These are phyloP conservation scores for Rhododendron henanense DNA, from an alignment of 148 eudicot genomes.

Conservation along the genomic window DNA sequence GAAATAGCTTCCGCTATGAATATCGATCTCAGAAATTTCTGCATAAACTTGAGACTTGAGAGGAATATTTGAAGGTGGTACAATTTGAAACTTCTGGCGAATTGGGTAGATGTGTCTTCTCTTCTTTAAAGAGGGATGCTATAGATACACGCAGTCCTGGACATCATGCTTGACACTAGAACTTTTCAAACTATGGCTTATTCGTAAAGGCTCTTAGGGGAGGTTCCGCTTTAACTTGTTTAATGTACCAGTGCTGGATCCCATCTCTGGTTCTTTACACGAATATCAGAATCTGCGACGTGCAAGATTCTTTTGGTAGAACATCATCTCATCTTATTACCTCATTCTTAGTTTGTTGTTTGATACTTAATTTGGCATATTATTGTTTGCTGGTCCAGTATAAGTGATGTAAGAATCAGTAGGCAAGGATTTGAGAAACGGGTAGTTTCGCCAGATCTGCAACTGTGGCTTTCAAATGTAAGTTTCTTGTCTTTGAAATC, in stretches of 20 bases:
- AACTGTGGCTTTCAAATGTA: slow-evolving; percentile 97
- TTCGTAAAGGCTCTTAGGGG: background rate
- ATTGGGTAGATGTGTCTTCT: background rate
- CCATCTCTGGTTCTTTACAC: background rate
- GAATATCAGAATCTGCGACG: background rate
- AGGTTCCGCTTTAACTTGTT: background rate
- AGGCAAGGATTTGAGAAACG: slow-evolving; percentile 98
- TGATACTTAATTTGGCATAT: background rate
- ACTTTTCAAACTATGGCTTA: background rate
- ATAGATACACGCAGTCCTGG: background rate
- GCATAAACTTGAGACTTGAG: background rate
- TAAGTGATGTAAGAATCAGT: slow-evolving; percentile 60
- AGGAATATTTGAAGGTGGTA: background rate
- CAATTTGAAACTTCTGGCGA: background rate
- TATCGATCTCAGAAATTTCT: too few relatives aligned
- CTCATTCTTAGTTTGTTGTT: background rate
- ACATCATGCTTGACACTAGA: background rate
- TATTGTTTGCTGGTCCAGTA: slow-evolving; percentile 33
- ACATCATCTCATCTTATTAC: background rate
- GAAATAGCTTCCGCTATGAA: background rate
- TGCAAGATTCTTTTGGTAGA: background rate
- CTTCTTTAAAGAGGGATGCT: background rate
- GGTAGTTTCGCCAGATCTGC: slow-evolving; percentile 93
- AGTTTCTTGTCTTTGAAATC: slow-evolving; percentile 15
- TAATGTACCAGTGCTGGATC: background rate